These are phyloP conservation scores for Gynochthodes officinalis DNA, from an alignment of 257 asterid genomes.

Conservation along the genomic window DNA sequence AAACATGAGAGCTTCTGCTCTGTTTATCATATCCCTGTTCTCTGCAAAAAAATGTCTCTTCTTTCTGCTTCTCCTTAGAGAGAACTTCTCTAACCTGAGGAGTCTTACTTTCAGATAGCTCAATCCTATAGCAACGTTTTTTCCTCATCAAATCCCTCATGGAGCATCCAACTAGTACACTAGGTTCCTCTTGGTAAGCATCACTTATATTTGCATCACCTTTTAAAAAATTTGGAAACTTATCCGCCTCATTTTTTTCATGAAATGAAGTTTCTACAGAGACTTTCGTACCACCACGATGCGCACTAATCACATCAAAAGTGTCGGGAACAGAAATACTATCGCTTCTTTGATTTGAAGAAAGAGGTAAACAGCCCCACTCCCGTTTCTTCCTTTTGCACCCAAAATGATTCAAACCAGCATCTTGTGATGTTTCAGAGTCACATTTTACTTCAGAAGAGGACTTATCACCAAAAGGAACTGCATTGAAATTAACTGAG, in stretches of 20 bases:
- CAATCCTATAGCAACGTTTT: constrained; percentile 58
- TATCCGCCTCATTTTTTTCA: constrained; percentile 35
- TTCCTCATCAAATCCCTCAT: constrained; percentile 85
- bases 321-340: constrained; percentile 31
- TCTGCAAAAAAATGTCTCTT: constrained; percentile 24
- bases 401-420: constrained; percentile 33
- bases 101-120: constrained; percentile 38
- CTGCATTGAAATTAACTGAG: constrained; percentile 46
- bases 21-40: constrained; percentile 24
- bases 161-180: constrained; percentile 52
- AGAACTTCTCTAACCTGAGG: constrained; percentile 22
- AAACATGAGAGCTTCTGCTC: constrained; percentile 26
- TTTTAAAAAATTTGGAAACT: constrained; percentile 24
- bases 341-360: constrained; percentile 34
- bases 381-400: constrained; percentile 48
- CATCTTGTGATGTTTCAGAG: constrained; percentile 31
- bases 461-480: constrained; percentile 34
- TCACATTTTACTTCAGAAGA: constrained; percentile 36
- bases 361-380: constrained; percentile 80
- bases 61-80: constrained; percentile 21
- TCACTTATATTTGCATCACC: constrained; percentile 26
- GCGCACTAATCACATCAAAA: constrained; percentile 20
- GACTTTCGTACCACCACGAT: constrained; percentile 28
- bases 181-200: constrained; percentile 31
- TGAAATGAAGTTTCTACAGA: constrained; percentile 26